Conservation (phyloP, 352 stramenopile genomes). For the Stephanocyclus meneghinianus region DNA sequence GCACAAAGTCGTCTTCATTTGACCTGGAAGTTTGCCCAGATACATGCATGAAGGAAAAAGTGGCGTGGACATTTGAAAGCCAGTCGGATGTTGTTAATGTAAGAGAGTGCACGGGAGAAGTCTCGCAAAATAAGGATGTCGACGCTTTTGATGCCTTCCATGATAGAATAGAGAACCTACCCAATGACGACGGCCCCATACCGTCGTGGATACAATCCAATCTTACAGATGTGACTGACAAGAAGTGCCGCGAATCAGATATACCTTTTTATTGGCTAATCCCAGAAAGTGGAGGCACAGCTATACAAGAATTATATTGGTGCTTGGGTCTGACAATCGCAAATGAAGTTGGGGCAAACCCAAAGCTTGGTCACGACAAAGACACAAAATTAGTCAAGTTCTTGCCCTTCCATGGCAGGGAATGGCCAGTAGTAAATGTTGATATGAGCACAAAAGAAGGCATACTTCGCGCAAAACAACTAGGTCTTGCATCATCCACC, state of each 20-base stretch:
- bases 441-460: constrained; percentile 50
- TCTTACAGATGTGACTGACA: constrained; percentile 13
- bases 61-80: constrained; percentile 26
- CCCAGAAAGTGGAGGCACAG: constrained; percentile 32
- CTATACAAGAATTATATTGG: constrained; percentile 35
- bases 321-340: constrained; percentile 35
- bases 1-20: neutral
- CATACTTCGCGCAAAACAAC: constrained; percentile 35
- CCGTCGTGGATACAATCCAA: constrained; percentile 16
- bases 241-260: constrained; percentile 13
- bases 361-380: constrained; percentile 31
- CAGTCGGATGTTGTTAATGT: constrained; percentile 41
- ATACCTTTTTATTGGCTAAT: constrained; percentile 47
- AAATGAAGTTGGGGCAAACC: constrained; percentile 32
- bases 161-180: neutral
- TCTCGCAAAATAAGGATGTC: neutral
- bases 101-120: constrained; percentile 25
- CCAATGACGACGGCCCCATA: neutral
- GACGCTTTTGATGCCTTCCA: neutral
- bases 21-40: constrained; percentile 15
- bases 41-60: constrained; percentile 15
- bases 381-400: constrained; percentile 27
- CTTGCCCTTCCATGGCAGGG: constrained; percentile 8
- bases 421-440: constrained; percentile 53
- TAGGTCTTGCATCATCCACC: constrained; percentile 27